Conservation (phyloP, 1,284 basidiomycete species). For the Xanthoconium separans region DNA sequence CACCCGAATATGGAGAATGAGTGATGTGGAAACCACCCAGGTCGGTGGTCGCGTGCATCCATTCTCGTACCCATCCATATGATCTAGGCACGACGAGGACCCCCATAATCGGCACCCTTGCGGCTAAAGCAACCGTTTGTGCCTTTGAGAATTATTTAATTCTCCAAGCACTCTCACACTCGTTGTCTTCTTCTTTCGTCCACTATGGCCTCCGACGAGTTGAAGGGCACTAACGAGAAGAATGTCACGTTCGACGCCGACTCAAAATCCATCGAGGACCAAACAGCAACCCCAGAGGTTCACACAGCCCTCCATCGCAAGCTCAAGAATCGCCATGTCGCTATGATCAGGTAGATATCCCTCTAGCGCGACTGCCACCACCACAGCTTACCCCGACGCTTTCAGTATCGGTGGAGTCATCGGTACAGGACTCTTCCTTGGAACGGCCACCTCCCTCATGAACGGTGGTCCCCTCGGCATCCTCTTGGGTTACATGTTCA, state of each 20-base stretch:
- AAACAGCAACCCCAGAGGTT: neutral
- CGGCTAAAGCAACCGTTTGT: neutral
- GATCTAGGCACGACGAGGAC: neutral
- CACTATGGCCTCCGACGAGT: conserved; percentile 18
- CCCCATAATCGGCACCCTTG: neutral
- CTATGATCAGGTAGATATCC: conserved; percentile 34
- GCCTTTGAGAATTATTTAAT: neutral
- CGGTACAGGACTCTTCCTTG: conserved; percentile 49
- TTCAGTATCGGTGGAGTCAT: conserved; percentile 43
- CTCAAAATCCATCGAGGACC: conserved; percentile 12
- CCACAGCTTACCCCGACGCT: neutral
- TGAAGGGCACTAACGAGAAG: conserved; percentile 1
- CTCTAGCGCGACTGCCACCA: neutral
- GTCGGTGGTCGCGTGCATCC: neutral
- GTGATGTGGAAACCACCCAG: neutral
- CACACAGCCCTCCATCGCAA: conserved; percentile 22
- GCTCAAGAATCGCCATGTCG: conserved; percentile 36
- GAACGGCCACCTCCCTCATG: conserved; percentile 32
- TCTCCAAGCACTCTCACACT: neutral
- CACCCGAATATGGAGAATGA: neutral
- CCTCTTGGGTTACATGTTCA: conserved; percentile 32
- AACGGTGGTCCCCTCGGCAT: conserved; percentile 34
- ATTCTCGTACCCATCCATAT: neutral
- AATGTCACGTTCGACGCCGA: conserved; percentile 4
- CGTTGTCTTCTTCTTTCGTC: neutral